Conservation (phyloP, 176 grass and related monocot genomes). For the Urochloa ruziziensis region DNA sequence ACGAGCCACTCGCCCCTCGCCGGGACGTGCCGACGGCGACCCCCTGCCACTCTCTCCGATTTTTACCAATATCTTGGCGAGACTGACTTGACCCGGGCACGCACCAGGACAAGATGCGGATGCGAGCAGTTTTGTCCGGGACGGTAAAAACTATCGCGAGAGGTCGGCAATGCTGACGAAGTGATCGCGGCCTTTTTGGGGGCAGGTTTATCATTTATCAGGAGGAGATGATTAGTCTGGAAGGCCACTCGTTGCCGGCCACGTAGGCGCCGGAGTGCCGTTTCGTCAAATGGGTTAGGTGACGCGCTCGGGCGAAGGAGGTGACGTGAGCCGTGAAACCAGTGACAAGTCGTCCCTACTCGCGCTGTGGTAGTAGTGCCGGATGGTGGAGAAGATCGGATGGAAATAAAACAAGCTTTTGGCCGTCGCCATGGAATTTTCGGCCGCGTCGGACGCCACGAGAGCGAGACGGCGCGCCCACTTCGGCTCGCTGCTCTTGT, state of each 20-base stretch:
- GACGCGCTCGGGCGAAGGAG: neutral
- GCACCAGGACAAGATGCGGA: neutral
- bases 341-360: slow-evolving; percentile 28
- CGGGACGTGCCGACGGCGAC: slow-evolving; percentile 27
- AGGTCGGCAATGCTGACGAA: slow-evolving; percentile 29
- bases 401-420: too few species aligned
- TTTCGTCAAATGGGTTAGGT: slow-evolving; percentile 25
- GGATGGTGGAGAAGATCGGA: too few species aligned
- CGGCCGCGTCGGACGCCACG: neutral
- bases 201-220: neutral
- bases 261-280: neutral
- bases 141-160: slow-evolving; percentile 24
- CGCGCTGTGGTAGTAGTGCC: too few species aligned
- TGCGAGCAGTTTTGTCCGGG: neutral
- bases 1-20: neutral
- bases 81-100: slow-evolving; percentile 13
- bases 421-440: neutral
- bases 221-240: neutral
- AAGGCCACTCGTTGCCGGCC: slow-evolving; percentile 9
- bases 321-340: neutral
- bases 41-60: neutral
- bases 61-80: neutral
- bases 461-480: neutral
- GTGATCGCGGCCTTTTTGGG: neutral
- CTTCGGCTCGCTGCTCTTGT: neutral